Evolutionary conservation across 2,329 filamentous ascomycete species (phyloP).

Genomic region (Penicillium italicum): DNA sequence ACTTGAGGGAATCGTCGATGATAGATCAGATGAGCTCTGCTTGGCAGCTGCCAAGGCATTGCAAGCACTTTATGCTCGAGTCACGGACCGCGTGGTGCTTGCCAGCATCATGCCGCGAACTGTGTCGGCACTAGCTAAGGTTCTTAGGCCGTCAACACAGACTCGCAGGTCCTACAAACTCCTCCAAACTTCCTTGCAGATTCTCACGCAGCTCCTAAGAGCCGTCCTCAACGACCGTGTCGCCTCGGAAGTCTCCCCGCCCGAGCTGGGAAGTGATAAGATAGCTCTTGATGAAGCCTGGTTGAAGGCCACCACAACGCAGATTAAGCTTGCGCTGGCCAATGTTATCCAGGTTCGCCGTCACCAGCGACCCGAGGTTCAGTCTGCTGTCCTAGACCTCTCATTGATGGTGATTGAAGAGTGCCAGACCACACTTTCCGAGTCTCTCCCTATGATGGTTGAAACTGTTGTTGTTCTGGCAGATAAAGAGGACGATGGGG

Average conservation of each 20-base stretch:
- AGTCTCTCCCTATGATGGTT: constrained; percentile 67
- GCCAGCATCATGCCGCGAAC: constrained; percentile 86
- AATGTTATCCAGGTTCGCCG: constrained; percentile 71
- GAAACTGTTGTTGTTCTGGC: constrained; percentile 75
- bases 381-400: constrained; percentile 62
- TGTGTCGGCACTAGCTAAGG: constrained; percentile 73
- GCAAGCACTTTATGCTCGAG: constrained; percentile 56
- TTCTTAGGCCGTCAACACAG: constrained; percentile 66
- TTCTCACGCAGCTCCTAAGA: constrained; percentile 50
- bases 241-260: constrained; percentile 19
- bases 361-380: constrained; percentile 67
- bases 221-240: constrained; percentile 47
- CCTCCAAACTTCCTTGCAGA: constrained; percentile 59
- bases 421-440: constrained; percentile 68
- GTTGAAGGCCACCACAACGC: constrained; percentile 73
- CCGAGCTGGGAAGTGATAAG: constrained; percentile 35
- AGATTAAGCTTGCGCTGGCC: constrained; percentile 78
- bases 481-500: constrained; percentile 45
- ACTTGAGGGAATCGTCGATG: constrained; percentile 67
- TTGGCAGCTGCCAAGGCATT: constrained; percentile 65
- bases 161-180: constrained; percentile 60
- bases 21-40: constrained; percentile 65
- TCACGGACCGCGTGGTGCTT: constrained; percentile 70
- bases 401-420: constrained; percentile 74
- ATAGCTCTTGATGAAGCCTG: constrained; percentile 55